Evolutionary conservation across 345 rosid species (phyloP).

Genomic region (Leavenworthia alabamica): DNA sequence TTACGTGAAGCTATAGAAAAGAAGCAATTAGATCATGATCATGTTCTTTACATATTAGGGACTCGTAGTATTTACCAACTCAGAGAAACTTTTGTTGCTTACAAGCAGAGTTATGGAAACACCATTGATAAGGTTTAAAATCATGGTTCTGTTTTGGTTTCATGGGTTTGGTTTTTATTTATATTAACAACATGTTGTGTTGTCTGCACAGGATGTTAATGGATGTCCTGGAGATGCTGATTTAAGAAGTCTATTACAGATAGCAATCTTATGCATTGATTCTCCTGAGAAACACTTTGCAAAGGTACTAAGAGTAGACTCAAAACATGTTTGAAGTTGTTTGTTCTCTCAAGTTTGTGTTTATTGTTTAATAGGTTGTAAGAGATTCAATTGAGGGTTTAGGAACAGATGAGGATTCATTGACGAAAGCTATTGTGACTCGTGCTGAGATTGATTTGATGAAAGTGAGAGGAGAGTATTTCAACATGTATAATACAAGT

Average conservation of each 20-base stretch:
- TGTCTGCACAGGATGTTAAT: constrained; percentile 48
- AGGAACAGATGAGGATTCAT: constrained; percentile 85
- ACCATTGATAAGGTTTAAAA: constrained; percentile 52
- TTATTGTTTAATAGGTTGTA: constrained; percentile 37
- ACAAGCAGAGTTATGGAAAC: constrained; percentile 46
- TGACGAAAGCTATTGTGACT: constrained; percentile 65
- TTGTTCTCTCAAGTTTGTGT: not conserved
- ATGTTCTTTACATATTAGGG: constrained; percentile 50
- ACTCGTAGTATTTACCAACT: constrained; percentile 74
- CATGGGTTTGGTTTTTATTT: not conserved
- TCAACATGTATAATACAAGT: constrained; percentile 40
- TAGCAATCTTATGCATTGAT: constrained; percentile 49
- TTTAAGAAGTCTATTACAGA: constrained; percentile 43
- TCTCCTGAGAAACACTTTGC: constrained; percentile 83
- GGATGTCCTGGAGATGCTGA: constrained; percentile 45
- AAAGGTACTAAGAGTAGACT: constrained; percentile 37
- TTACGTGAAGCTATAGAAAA: constrained; percentile 52
- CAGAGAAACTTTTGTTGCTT: constrained; percentile 55
- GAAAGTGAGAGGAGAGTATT: constrained; percentile 60
- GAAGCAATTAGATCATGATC: constrained; percentile 58
- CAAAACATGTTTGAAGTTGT: not conserved
- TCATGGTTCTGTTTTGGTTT: constrained; percentile 2
- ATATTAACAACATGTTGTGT: not conserved
- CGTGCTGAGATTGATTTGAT: constrained; percentile 78
- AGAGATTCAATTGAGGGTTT: constrained; percentile 48